phyloP scores from a whole-genome alignment of 495 filamentous ascomycete species.

The Aspergillus cavernicola region DNA sequence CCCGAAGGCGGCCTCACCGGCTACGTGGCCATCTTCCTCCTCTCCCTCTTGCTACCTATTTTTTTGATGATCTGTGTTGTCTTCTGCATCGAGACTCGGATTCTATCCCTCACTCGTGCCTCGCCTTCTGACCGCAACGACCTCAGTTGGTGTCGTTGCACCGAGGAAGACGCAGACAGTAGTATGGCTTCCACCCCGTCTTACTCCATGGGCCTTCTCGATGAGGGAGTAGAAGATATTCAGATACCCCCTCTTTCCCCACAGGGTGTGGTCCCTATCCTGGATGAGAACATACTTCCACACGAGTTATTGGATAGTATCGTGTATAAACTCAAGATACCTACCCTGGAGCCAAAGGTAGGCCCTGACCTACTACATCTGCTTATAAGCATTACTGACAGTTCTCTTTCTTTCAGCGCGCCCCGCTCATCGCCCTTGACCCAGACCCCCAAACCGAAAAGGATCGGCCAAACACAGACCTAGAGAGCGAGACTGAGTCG shows the following conservation, averaged over 20 bases:
- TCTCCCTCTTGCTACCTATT: background rate
- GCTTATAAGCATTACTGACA: too few relatives aligned
- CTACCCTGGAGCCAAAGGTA: slow-evolving; percentile 1
- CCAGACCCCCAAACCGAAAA: background rate
- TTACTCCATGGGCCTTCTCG: slow-evolving; percentile 6
- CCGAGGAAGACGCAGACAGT: background rate
- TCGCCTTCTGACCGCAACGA: background rate
- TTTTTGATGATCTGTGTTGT: background rate
- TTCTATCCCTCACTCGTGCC: background rate
- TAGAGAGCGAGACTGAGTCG: background rate
- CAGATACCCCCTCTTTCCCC: slow-evolving; percentile 7
- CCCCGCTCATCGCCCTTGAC: background rate
- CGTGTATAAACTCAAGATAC: background rate
- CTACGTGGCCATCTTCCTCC: background rate
- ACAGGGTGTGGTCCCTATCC: background rate
- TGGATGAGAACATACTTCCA: background rate
- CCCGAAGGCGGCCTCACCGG: background rate
- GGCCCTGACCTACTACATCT: background rate
- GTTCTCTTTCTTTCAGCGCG: background rate
- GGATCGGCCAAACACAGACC: background rate
- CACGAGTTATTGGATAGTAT: background rate
- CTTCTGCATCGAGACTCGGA: background rate
- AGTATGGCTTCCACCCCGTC: background rate
- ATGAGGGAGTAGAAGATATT: slow-evolving; percentile 14
- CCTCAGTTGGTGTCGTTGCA: background rate